phyloP scores from a whole-genome alignment of 2,329 filamentous ascomycete genomes.

The Aspergillus neotritici region DNA sequence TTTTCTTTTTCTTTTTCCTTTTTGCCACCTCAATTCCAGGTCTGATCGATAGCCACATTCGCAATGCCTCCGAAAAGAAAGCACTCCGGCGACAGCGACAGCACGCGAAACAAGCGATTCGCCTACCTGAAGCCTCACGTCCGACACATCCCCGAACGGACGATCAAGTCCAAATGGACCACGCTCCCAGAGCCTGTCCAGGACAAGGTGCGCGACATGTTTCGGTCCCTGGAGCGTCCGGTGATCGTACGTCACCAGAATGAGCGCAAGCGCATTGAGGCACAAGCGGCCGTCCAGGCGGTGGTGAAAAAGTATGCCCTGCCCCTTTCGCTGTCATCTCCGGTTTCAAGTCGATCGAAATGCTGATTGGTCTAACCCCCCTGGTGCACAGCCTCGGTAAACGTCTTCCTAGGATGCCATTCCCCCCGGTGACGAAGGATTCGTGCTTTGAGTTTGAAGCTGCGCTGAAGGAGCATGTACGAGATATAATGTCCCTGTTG shows the following conservation, averaged over 20 bases:
- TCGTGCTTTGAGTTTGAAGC: conserved; percentile 41
- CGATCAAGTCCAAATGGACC: conserved; percentile 44
- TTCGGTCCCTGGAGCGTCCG: conserved; percentile 38
- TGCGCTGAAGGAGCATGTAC: conserved; percentile 39
- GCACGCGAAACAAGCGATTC: conserved; percentile 26
- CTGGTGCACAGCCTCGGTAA: conserved; percentile 28
- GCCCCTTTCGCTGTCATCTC: neutral
- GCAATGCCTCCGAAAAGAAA: conserved; percentile 24
- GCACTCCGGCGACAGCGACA: conserved; percentile 17
- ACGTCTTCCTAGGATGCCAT: conserved; percentile 43
- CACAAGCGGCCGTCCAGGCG: conserved; percentile 36
- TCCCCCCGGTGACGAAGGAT: conserved; percentile 40
- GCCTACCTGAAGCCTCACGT: conserved; percentile 38
- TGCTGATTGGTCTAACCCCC: neutral
- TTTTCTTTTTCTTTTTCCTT: no score
- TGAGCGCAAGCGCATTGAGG: conserved; percentile 39
- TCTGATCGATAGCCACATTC: neutral
- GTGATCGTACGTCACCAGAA: conserved; percentile 40
- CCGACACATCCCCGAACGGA: conserved; percentile 38
- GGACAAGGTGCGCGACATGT: conserved; percentile 39
- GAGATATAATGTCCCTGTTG: conserved; percentile 7
- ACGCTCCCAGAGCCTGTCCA: conserved; percentile 40
- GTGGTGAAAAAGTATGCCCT: conserved; percentile 39
- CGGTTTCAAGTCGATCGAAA: neutral
- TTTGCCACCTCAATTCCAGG: neutral